phyloP scores from a whole-genome alignment of 1,284 basidiomycete species.

The Anthracocystis walkeri region DNA sequence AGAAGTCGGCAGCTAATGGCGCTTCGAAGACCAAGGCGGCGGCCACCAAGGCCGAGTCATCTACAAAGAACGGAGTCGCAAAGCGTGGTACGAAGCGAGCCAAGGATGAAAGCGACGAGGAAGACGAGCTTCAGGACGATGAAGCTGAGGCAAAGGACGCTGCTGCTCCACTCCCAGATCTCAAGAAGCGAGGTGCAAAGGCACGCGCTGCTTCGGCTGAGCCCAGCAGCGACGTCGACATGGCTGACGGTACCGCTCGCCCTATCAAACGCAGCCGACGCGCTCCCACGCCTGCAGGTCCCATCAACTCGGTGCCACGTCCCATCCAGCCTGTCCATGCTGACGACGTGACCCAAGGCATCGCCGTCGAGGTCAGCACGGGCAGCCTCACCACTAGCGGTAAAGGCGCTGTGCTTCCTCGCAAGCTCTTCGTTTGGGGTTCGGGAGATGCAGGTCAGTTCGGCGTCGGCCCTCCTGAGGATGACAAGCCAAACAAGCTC shows the following conservation, averaged over 20 bases:
- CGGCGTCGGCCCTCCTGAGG: constrained; percentile 63
- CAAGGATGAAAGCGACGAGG: constrained; percentile 38
- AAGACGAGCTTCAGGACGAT: constrained; percentile 45
- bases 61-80: constrained; percentile 4
- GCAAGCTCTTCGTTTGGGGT: constrained; percentile 68
- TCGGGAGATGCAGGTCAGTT: constrained; percentile 68
- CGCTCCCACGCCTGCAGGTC: constrained; percentile 47
- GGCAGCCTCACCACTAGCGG: constrained; percentile 21
- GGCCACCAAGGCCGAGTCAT: constrained; percentile 1
- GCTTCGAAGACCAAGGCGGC: constrained; percentile 17
- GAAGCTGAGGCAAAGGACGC: constrained; percentile 26
- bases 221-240: constrained; percentile 31
- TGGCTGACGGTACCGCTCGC: constrained; percentile 36
- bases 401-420: constrained; percentile 47
- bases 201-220: constrained; percentile 31
- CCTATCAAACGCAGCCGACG: constrained; percentile 39
- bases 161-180: constrained; percentile 35
- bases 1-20: constrained; percentile 23
- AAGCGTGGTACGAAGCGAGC: constrained; percentile 48
- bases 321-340: constrained; percentile 41
- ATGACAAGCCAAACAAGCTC: constrained; percentile 67
- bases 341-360: constrained; percentile 33
- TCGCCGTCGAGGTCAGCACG: constrained; percentile 35
- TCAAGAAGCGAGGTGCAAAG: constrained; percentile 33
- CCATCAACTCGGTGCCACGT: constrained; percentile 47